Percentiles rank a stretch among this genome's conserved stretches.
Evolutionary conservation across 345 rosid species (phyloP).

Genomic region (Pistacia vera): DNA sequence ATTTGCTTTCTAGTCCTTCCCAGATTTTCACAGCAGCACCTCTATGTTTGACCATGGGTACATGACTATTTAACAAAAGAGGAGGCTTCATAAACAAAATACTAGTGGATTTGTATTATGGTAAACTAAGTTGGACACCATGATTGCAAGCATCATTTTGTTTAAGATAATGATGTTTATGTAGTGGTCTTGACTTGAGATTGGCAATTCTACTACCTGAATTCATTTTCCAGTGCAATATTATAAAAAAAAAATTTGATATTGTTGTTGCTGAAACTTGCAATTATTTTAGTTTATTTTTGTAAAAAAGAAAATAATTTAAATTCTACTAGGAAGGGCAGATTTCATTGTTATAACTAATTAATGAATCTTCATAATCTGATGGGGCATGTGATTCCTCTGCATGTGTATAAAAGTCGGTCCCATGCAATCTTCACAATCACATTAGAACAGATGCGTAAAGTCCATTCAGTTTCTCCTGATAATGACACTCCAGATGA

Average conservation of each 20-base stretch:
- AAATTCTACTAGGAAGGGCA: constrained; percentile 7
- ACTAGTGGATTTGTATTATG: not conserved
- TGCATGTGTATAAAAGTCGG: constrained; percentile 61
- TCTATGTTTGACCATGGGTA: not conserved
- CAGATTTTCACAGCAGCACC: not conserved
- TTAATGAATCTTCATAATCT: constrained; percentile 24
- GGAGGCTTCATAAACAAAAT: not conserved
- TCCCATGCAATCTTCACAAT: constrained; percentile 96
- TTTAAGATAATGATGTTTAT: not conserved
- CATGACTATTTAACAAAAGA: not conserved
- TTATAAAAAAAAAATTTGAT: not conserved
- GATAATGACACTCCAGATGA: constrained; percentile 47
- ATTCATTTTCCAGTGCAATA: not conserved
- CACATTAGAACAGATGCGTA: constrained; percentile 75
- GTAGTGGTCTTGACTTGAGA: not conserved
- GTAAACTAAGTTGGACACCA: constrained; percentile 7
- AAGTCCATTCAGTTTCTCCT: constrained; percentile 49
- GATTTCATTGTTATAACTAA: constrained; percentile 16
- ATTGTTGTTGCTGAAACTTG: constrained; percentile 10
- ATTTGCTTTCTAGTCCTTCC: not conserved
- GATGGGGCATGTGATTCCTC: constrained; percentile 26
- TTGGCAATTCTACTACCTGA: not conserved
- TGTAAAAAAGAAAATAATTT: not conserved
- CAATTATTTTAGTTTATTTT: not conserved
- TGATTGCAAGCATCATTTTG: constrained; percentile 1